A percentile compares a stretch with the other conserved stretches of the same genome.
These are phyloP conservation scores for Fomitopsis palustris DNA, from an alignment of 1,284 basidiomycete species.

Conservation along the genomic window DNA sequence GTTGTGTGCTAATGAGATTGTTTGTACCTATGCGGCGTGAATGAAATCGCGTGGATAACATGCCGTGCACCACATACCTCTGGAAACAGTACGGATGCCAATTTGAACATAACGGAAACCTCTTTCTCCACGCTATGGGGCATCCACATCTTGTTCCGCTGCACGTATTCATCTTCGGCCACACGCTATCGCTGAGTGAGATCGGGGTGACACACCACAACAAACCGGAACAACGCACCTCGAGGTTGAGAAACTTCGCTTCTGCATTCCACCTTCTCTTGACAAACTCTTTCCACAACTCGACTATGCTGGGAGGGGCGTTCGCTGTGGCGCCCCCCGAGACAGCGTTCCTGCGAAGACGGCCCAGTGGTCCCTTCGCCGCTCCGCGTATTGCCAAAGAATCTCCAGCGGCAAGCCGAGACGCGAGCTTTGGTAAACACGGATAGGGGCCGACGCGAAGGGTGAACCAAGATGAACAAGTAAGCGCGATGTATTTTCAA, in stretches of 20 bases:
- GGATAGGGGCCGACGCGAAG: conserved; percentile 23
- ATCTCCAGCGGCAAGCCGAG: conserved; percentile 37
- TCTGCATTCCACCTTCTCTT: conserved; percentile 67
- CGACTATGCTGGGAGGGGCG: conserved; percentile 38
- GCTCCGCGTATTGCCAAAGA: conserved; percentile 55
- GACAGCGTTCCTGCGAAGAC: conserved; percentile 55
- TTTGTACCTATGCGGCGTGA: conserved; percentile 50
- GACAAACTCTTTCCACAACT: conserved; percentile 70
- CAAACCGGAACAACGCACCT: conserved; percentile 40
- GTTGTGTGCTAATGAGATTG: conserved; percentile 73
- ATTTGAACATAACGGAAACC: conserved; percentile 81
- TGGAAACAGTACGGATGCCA: conserved; percentile 76
- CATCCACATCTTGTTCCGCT: conserved; percentile 68
- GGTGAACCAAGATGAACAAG: conserved; percentile 32
- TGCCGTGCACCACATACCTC: conserved; percentile 41
- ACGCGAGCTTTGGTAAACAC: conserved; percentile 25
- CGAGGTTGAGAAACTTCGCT: conserved; percentile 72
- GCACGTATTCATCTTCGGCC: conserved; percentile 69
- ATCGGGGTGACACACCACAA: background rate
- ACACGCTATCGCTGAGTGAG: conserved; percentile 39
- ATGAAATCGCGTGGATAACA: background rate
- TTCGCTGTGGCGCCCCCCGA: conserved; percentile 26
- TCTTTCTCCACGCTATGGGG: conserved; percentile 63
- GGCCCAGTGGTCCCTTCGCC: conserved; percentile 41
- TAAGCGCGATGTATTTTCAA: conserved; percentile 38